A percentile compares a stretch with the other conserved stretches of the same genome.
phyloP scores from a whole-genome alignment of 192 early-diverging fungal genomes.

The Coemansia sp. region DNA sequence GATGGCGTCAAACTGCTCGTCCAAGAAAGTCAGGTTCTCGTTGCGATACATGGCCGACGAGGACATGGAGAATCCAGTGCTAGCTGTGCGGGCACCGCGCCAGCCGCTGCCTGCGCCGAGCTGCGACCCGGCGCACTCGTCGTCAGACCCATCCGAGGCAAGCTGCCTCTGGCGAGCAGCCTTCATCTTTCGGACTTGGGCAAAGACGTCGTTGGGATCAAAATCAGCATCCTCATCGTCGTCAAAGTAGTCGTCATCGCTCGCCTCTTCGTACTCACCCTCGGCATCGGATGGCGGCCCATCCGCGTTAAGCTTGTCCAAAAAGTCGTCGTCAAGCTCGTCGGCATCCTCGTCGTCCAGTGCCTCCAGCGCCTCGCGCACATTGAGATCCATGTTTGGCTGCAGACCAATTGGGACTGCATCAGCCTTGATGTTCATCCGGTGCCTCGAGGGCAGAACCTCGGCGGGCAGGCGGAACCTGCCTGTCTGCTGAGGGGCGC shows the following conservation, averaged over 20 bases:
- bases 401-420: constrained; percentile 64
- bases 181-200: constrained; percentile 54
- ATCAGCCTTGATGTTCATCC: constrained; percentile 73
- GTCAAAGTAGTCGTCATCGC: constrained; percentile 36
- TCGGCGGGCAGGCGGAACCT: constrained; percentile 71
- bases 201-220: constrained; percentile 52
- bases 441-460: constrained; percentile 73
- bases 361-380: constrained; percentile 91
- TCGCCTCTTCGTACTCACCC: constrained; percentile 12
- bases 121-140: constrained; percentile 4
- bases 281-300: constrained; percentile 66
- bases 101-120: constrained; percentile 18
- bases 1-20: constrained; percentile 92
- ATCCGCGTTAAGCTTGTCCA: constrained; percentile 77
- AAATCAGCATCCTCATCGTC: constrained; percentile 39
- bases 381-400: constrained; percentile 77
- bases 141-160: constrained; percentile 54
- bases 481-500: neutral
- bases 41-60: constrained; percentile 95
- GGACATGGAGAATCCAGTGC: constrained; percentile 83
- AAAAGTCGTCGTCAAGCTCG: constrained; percentile 80
- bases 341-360: constrained; percentile 90
- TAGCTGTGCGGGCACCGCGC: constrained; percentile 49
- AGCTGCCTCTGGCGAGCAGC: constrained; percentile 16
- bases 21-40: constrained; percentile 84